Percentiles rank a stretch among this genome's conserved stretches.
Evolutionary conservation across 108 stramenopile genomes (phyloP).

Genomic region (Aureococcus anophagefferens): DNA sequence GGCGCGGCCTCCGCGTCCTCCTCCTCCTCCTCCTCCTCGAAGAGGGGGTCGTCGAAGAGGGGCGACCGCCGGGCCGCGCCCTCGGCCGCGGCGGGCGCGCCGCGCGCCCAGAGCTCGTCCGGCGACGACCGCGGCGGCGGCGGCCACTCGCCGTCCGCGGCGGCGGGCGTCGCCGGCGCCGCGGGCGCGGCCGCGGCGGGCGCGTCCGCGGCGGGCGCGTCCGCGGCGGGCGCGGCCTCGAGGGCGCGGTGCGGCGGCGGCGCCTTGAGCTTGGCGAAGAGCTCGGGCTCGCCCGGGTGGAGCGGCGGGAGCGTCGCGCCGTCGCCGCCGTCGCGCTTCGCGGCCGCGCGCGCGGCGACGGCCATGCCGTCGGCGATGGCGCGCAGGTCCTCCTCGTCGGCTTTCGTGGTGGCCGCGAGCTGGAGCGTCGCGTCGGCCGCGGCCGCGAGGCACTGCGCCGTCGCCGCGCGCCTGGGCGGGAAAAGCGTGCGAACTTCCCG

Average conservation of each 20-base stretch:
- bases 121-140: neutral
- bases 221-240: too few species aligned
- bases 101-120: neutral
- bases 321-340: too few species aligned
- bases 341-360: neutral
- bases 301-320: too few species aligned
- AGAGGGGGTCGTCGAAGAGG: neutral
- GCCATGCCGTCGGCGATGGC: neutral
- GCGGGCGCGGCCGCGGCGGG: too few species aligned
- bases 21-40: neutral
- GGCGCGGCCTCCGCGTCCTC: neutral
- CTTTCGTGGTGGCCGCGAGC: neutral
- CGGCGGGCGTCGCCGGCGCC: too few species aligned
- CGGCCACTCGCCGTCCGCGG: neutral
- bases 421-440: neutral
- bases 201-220: too few species aligned
- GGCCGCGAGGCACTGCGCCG: neutral
- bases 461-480: too few species aligned
- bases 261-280: too few species aligned
- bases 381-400: neutral
- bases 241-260: too few species aligned
- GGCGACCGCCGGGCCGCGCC: neutral
- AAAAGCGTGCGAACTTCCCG: too few species aligned
- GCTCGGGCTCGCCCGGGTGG: too few species aligned
- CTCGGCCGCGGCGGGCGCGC: neutral